These are phyloP conservation scores for Papiliotrema laurentii DNA, from an alignment of 1,284 basidiomycete species.

Conservation along the genomic window DNA sequence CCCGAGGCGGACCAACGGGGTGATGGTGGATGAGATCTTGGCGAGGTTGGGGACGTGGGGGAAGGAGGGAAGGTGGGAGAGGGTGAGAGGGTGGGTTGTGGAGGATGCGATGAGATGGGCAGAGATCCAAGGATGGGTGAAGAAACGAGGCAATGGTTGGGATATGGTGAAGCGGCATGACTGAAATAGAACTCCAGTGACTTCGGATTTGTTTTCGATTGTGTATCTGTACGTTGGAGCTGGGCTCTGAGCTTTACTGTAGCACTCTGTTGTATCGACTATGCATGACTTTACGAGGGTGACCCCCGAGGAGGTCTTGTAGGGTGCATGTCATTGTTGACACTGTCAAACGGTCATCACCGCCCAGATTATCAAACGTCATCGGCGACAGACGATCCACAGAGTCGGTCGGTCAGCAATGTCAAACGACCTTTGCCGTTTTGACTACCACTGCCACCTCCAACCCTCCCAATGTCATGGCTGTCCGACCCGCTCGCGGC, in stretches of 20 bases:
- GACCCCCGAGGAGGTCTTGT: too few species aligned
- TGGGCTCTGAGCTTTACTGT: neutral
- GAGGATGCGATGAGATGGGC: conserved; percentile 32
- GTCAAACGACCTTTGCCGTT: neutral
- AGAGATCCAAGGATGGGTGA: conserved; percentile 15
- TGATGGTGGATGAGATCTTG: conserved; percentile 18
- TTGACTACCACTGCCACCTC: neutral
- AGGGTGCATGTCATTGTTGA: too few species aligned
- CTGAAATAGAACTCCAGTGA: too few species aligned
- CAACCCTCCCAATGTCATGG: neutral
- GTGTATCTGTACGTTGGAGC: neutral
- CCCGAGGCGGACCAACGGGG: conserved; percentile 19
- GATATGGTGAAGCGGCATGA: too few species aligned
- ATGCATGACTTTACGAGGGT: too few species aligned
- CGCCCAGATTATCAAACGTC: too few species aligned
- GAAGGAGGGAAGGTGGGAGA: conserved; percentile 39
- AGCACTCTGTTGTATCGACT: too few species aligned
- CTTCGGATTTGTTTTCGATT: too few species aligned
- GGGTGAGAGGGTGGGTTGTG: conserved; percentile 29
- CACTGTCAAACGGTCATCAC: too few species aligned
- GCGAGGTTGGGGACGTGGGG: conserved; percentile 26
- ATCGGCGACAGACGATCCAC: neutral
- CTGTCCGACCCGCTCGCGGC: neutral
- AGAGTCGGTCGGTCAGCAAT: neutral
- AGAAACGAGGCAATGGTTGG: conserved; percentile 18